A percentile compares a stretch with the other conserved stretches of the same genome.
phyloP scores from a whole-genome alignment of 805 yeast genomes.

The Metschnikowia baotianmanensis region DNA sequence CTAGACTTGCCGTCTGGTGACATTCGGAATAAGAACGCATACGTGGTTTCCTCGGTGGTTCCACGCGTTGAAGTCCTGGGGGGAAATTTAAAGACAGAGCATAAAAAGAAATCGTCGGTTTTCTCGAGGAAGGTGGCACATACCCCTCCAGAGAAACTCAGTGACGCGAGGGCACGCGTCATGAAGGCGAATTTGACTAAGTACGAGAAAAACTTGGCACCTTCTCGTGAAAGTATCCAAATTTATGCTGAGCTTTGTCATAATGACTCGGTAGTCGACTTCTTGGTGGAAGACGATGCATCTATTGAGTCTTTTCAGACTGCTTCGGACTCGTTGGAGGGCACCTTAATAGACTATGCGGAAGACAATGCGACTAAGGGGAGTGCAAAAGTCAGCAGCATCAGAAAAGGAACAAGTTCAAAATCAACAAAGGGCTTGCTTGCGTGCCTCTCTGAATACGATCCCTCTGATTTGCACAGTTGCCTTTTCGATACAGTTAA shows the following conservation, averaged over 20 bases:
- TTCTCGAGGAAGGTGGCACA: conserved; percentile 20
- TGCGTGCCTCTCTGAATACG: conserved; percentile 41
- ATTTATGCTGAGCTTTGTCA: conserved; percentile 23
- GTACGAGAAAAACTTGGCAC: conserved; percentile 23
- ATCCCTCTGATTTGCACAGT: conserved; percentile 49
- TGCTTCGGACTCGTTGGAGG: conserved; percentile 9
- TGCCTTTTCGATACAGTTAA: conserved; percentile 60
- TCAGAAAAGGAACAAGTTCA: not conserved
- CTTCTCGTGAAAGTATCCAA: conserved; percentile 22
- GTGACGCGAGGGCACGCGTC: conserved; percentile 28
- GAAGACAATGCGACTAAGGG: not conserved
- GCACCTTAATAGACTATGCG: conserved; percentile 4
- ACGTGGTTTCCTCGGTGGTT: conserved; percentile 27
- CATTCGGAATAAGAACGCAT: conserved; percentile 28
- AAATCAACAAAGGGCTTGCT: not conserved
- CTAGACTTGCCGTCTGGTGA: conserved; percentile 31
- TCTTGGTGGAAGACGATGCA: conserved; percentile 19
- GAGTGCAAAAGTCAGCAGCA: not conserved
- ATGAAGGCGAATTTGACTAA: conserved; percentile 27
- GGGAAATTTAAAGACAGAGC: conserved; percentile 15
- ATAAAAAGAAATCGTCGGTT: conserved; percentile 33
- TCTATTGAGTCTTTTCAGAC: conserved; percentile 31
- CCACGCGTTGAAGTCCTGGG: conserved; percentile 11
- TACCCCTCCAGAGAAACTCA: conserved; percentile 15
- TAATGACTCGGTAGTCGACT: conserved; percentile 15